Base-by-base conservation (phyloP, 2,329 filamentous ascomycete genomes). In the Ascosphaera aggregata region DNA sequence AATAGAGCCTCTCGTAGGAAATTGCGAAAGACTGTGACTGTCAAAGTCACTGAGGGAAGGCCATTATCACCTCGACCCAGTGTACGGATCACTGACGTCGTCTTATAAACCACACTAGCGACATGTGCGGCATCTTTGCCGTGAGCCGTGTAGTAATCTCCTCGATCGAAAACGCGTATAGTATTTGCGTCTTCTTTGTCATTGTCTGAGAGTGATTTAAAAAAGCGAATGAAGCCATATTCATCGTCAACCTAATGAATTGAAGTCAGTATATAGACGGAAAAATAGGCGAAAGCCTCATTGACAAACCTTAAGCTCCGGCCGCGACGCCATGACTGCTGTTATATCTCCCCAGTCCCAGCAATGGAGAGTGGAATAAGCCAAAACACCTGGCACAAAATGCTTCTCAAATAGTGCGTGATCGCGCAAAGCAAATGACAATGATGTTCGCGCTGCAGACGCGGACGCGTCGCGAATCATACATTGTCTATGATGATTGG, bases 1-100 rank as follows among this genome's bases (percentile, higher is more conserved):
- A 95, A 91, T 1, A 98, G 73, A 2, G 85, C 82, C 58, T 98
- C 89, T 51, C 89, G 74, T 5, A 98, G 72, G 54, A 98, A 94
- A 49, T 91, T 92, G 39, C 85, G 78, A 58, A 89, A 98, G 3
- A 94, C 89, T 2, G 86, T 95, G 42, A 84, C 66, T 38, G 85
- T 89, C 73, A 98, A 82, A 1, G 89, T 94, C 32, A 98, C 89
- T 2, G 89, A 98, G 4, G 84, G 73, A 2, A 98, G 69, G 9
- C 79, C 82, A 43, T 80, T 73, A 53, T 84, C 79, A 56, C 72
- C 80, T 49, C 76, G 74, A 44, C 89, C 89, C 17, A 98, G 70
- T 49, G 89, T 84, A 48, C 86, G 75, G 17, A 98, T 70, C 13
- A 98, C 89, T 0, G 89, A 93, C 2, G 85, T 95, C 3, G 89